Conservation (phyloP, 1,284 basidiomycete genomes). For the Malassezia arunalokei region DNA sequence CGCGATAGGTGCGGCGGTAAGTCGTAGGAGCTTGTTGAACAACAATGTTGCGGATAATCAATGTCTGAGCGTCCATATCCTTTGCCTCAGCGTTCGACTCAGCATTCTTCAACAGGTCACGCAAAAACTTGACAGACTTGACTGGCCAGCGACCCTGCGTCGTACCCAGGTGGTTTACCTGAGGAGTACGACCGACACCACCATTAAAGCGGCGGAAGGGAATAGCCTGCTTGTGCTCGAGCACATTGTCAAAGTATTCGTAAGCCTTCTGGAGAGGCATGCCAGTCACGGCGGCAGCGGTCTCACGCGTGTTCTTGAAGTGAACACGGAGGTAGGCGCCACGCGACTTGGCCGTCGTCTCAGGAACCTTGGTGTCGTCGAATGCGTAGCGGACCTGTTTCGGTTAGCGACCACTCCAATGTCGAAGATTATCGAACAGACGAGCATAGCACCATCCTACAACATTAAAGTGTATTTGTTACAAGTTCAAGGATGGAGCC, state of each 20-base stretch:
- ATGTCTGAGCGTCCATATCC: constrained; percentile 81
- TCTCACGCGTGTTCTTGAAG: constrained; percentile 97
- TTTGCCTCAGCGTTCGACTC: constrained; percentile 99
- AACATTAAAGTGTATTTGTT: too few species aligned
- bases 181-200: constrained; percentile 89
- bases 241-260: constrained; percentile 81
- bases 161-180: constrained; percentile 93
- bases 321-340: constrained; percentile 97
- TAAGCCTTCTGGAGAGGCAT: constrained; percentile 92
- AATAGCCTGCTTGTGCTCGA: constrained; percentile 92
- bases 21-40: constrained; percentile 99
- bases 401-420: background rate
- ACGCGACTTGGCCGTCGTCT: constrained; percentile 54
- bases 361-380: constrained; percentile 43
- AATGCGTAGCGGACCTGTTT: constrained; percentile 44
- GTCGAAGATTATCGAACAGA: background rate
- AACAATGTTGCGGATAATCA: constrained; percentile 89
- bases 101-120: constrained; percentile 91
- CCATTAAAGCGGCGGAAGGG: constrained; percentile 95
- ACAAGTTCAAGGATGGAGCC: too few species aligned
- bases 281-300: constrained; percentile 54
- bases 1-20: constrained; percentile 97
- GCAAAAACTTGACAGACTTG: constrained; percentile 94
- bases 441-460: too few species aligned
- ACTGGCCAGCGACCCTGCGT: constrained; percentile 99